phyloP scores from a whole-genome alignment of 1,284 basidiomycete species.

The Ustilago bromivora region DNA sequence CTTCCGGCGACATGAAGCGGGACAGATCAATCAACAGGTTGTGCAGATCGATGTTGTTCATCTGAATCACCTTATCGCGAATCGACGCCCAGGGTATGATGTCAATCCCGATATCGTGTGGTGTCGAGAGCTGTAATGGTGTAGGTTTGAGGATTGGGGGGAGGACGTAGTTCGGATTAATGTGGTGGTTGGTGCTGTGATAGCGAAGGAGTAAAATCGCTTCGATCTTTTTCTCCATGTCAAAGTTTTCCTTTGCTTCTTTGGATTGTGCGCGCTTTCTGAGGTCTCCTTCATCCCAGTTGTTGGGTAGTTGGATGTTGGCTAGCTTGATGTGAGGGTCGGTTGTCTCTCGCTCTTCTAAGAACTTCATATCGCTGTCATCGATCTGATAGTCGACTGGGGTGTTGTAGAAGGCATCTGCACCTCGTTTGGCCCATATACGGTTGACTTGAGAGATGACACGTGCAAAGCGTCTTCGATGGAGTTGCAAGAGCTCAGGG shows the following conservation, averaged over 20 bases:
- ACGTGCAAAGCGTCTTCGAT: conserved; percentile 26
- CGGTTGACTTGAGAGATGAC: conserved; percentile 36
- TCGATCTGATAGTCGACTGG: conserved; percentile 25
- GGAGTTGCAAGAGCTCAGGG: conserved; percentile 3
- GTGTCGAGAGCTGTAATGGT: conserved; percentile 45
- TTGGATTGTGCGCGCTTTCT: neutral
- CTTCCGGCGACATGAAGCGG: conserved; percentile 19
- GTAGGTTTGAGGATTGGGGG: conserved; percentile 52
- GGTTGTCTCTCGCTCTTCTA: conserved; percentile 27
- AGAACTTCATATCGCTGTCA: conserved; percentile 23
- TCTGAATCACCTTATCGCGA: conserved; percentile 53
- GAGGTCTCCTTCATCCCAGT: conserved; percentile 47
- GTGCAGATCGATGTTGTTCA: conserved; percentile 35
- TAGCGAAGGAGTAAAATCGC: conserved; percentile 34
- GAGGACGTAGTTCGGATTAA: conserved; percentile 49
- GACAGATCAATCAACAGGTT: conserved; percentile 35
- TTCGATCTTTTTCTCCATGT: conserved; percentile 32
- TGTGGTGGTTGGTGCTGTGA: conserved; percentile 43
- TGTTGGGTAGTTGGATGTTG: conserved; percentile 23
- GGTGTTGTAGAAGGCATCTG: conserved; percentile 27
- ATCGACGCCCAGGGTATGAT: conserved; percentile 38
- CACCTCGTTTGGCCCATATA: conserved; percentile 37
- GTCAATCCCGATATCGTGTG: conserved; percentile 55
- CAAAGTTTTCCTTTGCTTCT: conserved; percentile 6
- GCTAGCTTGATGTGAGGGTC: conserved; percentile 42